Evolutionary conservation across 305 asterid genomes (phyloP).

Genomic region (Stenogyne calaminthoides): DNA sequence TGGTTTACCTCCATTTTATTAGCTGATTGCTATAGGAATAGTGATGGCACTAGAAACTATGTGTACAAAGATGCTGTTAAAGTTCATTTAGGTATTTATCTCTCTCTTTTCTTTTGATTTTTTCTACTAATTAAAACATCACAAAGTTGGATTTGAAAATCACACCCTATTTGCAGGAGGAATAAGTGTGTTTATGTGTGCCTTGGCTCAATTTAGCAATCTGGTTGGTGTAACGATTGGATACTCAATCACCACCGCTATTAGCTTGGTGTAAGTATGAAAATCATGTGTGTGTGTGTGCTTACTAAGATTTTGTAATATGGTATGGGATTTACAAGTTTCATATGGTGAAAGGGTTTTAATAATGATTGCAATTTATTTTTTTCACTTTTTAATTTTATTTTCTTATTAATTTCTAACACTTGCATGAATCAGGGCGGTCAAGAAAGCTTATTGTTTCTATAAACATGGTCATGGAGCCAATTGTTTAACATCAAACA

Average conservation of each 20-base stretch:
- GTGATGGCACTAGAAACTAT: constrained; percentile 54
- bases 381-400: too few species aligned
- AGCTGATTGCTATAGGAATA: constrained; percentile 54
- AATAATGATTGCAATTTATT: too few species aligned
- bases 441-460: constrained; percentile 46
- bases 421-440: constrained; percentile 31
- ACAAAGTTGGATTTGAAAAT: not conserved
- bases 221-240: constrained; percentile 41
- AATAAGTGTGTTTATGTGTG: constrained; percentile 33
- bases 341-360: too few species aligned
- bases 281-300: not conserved
- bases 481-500: constrained; percentile 38
- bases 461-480: constrained; percentile 42
- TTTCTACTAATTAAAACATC: not conserved
- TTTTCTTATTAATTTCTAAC: not conserved
- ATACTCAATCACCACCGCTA: constrained; percentile 49
- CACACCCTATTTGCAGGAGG: constrained; percentile 33
- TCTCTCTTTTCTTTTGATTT: not conserved
- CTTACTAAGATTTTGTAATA: not conserved
- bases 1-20: constrained; percentile 53
- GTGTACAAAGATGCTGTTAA: constrained; percentile 54
- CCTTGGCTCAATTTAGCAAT: constrained; percentile 37
- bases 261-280: constrained; percentile 56
- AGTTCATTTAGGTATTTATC: constrained; percentile 45
- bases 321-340: too few species aligned